Evolutionary conservation across 1,284 basidiomycete genomes (phyloP).

Genomic region (Trichosporon coremiiforme): DNA sequence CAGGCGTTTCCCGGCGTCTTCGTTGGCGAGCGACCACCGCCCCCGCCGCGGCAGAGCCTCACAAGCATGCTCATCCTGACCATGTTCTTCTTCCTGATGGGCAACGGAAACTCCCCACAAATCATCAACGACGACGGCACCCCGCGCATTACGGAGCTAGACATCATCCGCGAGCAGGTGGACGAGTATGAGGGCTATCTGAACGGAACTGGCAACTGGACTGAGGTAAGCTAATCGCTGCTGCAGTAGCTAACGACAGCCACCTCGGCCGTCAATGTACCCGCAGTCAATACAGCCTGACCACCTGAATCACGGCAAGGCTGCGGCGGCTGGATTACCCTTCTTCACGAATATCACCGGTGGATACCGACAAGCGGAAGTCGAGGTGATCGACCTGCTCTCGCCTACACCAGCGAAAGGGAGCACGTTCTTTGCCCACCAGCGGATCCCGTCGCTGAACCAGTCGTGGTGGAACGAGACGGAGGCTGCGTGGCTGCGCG

Average conservation of each 20-base stretch:
- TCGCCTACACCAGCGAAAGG: conserved; percentile 20
- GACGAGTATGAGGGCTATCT: conserved; percentile 44
- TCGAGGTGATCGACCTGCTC: conserved; percentile 37
- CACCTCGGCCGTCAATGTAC: conserved; percentile 34
- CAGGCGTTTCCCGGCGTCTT: conserved; percentile 27
- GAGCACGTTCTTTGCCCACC: conserved; percentile 38
- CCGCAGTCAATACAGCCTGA: conserved; percentile 41
- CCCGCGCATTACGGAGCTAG: conserved; percentile 42
- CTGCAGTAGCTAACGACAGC: conserved; percentile 32
- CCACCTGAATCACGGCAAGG: conserved; percentile 34
- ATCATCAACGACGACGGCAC: conserved; percentile 47
- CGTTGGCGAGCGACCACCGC: conserved; percentile 27
- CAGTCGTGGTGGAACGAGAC: conserved; percentile 47
- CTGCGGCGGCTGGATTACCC: background rate
- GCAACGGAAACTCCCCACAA: conserved; percentile 47
- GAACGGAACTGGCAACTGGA: conserved; percentile 48
- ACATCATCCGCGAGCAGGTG: conserved; percentile 35
- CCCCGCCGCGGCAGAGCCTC: conserved; percentile 41
- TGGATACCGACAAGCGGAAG: conserved; percentile 48
- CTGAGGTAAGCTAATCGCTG: conserved; percentile 40
- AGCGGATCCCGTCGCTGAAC: conserved; percentile 40
- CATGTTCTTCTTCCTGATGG: conserved; percentile 52
- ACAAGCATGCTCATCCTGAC: conserved; percentile 43
- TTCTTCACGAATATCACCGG: conserved; percentile 55
- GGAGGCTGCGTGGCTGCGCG: conserved; percentile 40